These are phyloP conservation scores for Candida smagusa DNA, from an alignment of 1,139 yeast species.

Conservation along the genomic window DNA sequence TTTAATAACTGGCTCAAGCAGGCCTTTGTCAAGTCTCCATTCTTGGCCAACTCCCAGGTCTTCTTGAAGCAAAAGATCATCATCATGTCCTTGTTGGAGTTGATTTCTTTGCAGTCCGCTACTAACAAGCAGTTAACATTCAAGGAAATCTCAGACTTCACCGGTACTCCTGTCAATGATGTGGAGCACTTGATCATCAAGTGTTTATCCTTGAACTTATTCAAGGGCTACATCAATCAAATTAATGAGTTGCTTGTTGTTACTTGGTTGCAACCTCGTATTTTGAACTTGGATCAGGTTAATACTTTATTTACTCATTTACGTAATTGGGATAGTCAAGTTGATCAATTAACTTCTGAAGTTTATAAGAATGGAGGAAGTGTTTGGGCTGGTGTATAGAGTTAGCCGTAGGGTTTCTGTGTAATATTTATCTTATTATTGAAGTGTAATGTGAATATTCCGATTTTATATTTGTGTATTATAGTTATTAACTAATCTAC, in stretches of 20 bases:
- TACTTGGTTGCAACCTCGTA: constrained; percentile 95
- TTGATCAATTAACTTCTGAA: constrained; percentile 55
- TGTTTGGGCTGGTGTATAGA: constrained; percentile 36
- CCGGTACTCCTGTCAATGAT: constrained; percentile 66
- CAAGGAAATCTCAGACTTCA: constrained; percentile 65
- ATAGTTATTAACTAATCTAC: neutral
- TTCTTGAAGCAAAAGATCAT: constrained; percentile 89
- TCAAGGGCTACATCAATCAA: constrained; percentile 87
- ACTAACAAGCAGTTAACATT: constrained; percentile 74
- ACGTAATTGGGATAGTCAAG: constrained; percentile 74
- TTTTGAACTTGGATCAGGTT: constrained; percentile 79
- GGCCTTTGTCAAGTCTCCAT: constrained; percentile 47
- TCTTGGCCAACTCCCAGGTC: constrained; percentile 56
- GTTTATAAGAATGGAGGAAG: constrained; percentile 38
- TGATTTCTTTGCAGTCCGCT: constrained; percentile 75
- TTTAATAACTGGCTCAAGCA: constrained; percentile 51
- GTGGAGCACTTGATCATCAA: constrained; percentile 91
- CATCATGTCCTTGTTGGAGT: constrained; percentile 85
- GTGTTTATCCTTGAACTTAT: constrained; percentile 78
- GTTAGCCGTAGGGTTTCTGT: neutral
- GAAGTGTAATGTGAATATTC: neutral
- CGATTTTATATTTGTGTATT: neutral
- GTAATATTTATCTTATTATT: no score
- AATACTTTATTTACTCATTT: constrained; percentile 71
- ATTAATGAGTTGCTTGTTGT: constrained; percentile 74